phyloP scores from a whole-genome alignment of 768 basidiomycete genomes.

The Auricularia auricula-judae region DNA sequence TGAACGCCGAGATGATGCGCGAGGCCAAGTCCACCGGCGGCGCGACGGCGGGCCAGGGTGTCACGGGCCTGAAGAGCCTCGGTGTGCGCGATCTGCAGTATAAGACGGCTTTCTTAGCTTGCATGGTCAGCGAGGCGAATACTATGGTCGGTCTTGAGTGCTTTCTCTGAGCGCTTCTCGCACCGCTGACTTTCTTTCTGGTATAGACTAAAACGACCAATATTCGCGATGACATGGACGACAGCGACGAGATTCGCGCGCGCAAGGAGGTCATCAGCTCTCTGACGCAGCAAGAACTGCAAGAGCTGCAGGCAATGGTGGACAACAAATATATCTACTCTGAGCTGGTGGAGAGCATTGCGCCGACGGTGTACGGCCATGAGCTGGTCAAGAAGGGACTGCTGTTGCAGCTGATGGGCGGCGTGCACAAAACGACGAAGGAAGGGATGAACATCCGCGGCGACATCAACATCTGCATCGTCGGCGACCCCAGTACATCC shows the following conservation, averaged over 20 bases:
- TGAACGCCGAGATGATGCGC: slow-evolving; percentile 84
- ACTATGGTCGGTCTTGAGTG: slow-evolving; percentile 43
- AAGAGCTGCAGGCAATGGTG: slow-evolving; percentile 91
- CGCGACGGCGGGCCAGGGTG: slow-evolving; percentile 51
- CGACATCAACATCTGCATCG: slow-evolving; percentile 96
- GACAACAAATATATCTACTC: slow-evolving; percentile 91
- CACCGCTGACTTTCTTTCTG: too few species aligned
- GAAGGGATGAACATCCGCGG: slow-evolving; percentile 99
- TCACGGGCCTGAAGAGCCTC: slow-evolving; percentile 77
- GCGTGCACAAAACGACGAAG: slow-evolving; percentile 90
- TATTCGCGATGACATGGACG: slow-evolving; percentile 80
- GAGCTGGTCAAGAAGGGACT: slow-evolving; percentile 99
- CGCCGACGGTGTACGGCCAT: slow-evolving; percentile 96
- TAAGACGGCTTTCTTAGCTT: slow-evolving; percentile 96
- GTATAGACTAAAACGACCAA: slow-evolving; percentile 49
- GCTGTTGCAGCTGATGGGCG: slow-evolving; percentile 92
- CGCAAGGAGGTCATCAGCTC: slow-evolving; percentile 76
- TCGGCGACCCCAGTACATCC: slow-evolving; percentile 95
- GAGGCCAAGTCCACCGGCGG: slow-evolving; percentile 60
- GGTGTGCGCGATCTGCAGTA: slow-evolving; percentile 95
- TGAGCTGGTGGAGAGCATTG: slow-evolving; percentile 86
- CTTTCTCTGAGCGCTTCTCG: neutral
- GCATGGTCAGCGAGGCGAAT: slow-evolving; percentile 92
- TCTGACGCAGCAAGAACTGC: slow-evolving; percentile 87
- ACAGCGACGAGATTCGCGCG: slow-evolving; percentile 54